Conservation (phyloP, 306 rosid species). For the Prinsepia uniflora region DNA sequence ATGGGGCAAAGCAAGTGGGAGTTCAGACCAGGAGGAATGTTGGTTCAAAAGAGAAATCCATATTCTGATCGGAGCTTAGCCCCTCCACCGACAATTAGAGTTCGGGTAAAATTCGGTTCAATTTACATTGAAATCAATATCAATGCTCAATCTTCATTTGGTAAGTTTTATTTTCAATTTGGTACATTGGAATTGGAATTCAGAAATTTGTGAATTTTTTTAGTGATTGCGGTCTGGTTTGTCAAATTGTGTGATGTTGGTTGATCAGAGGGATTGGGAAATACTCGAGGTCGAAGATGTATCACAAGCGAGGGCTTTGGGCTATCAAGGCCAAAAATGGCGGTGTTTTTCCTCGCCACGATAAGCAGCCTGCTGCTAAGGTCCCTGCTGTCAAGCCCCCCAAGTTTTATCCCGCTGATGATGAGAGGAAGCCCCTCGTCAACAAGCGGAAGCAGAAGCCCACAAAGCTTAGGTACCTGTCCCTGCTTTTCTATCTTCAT, state of each 20-base stretch:
- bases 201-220: not conserved
- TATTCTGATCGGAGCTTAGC: constrained; percentile 59
- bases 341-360: constrained; percentile 62
- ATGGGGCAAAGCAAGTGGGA: constrained; percentile 68
- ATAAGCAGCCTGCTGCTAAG: constrained; percentile 40
- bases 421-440: constrained; percentile 50
- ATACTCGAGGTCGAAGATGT: constrained; percentile 58
- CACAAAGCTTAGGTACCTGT: constrained; percentile 44
- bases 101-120: constrained; percentile 76
- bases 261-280: constrained; percentile 60
- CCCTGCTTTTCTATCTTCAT: not conserved
- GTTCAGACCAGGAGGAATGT: constrained; percentile 95
- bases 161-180: constrained; percentile 29
- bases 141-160: constrained; percentile 82
- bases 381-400: constrained; percentile 31
- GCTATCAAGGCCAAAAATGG: constrained; percentile 78
- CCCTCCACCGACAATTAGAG: constrained; percentile 62
- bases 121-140: constrained; percentile 71
- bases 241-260: not conserved
- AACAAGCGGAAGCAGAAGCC: constrained; percentile 51
- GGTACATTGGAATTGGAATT: not conserved
- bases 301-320: constrained; percentile 70
- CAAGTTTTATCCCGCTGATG: constrained; percentile 57
- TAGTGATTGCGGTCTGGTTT: not conserved
- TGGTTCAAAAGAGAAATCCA: constrained; percentile 72